Evolutionary conservation across 2,329 filamentous ascomycete genomes (phyloP).

Genomic region (Hirsutella thompsonii): DNA sequence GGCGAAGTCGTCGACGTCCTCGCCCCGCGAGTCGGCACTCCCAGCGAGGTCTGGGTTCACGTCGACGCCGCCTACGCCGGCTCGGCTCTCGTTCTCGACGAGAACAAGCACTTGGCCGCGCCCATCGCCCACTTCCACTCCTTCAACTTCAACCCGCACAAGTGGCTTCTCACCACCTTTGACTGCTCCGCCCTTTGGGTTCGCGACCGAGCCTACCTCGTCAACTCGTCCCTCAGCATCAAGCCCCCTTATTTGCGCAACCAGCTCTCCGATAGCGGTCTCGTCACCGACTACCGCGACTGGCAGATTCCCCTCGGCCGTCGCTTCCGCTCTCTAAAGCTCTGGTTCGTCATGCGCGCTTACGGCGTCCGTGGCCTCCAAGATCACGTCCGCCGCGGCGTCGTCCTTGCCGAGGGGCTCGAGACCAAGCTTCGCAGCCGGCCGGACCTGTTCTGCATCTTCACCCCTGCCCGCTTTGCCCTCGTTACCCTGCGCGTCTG

Average conservation of each 20-base stretch:
- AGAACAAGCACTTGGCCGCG: slow-evolving; percentile 57
- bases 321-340: slow-evolving; percentile 77
- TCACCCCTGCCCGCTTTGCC: slow-evolving; percentile 64
- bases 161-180: slow-evolving; percentile 93
- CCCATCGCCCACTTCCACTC: slow-evolving; percentile 62
- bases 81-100: slow-evolving; percentile 67
- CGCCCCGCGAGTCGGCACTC: slow-evolving; percentile 12
- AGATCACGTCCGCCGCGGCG: slow-evolving; percentile 55
- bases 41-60: slow-evolving; percentile 69
- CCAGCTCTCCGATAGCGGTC: slow-evolving; percentile 62
- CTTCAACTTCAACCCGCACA: slow-evolving; percentile 95
- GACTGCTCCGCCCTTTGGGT: slow-evolving; percentile 75
- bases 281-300: slow-evolving; percentile 91
- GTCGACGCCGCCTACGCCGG: slow-evolving; percentile 91
- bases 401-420: slow-evolving; percentile 60
- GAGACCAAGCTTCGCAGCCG: slow-evolving; percentile 43
- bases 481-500: slow-evolving; percentile 61
- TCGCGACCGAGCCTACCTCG: slow-evolving; percentile 62
- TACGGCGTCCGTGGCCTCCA: slow-evolving; percentile 71
- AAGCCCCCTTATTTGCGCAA: slow-evolving; percentile 75
- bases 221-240: slow-evolving; percentile 57
- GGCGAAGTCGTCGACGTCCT: slow-evolving; percentile 46
- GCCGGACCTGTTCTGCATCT: slow-evolving; percentile 60
- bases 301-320: slow-evolving; percentile 93
- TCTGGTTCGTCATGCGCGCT: slow-evolving; percentile 84